A percentile compares a stretch with the other conserved stretches of the same genome.
Evolutionary conservation across 805 yeast species (phyloP).

Genomic region (Saturnispora bothae): DNA sequence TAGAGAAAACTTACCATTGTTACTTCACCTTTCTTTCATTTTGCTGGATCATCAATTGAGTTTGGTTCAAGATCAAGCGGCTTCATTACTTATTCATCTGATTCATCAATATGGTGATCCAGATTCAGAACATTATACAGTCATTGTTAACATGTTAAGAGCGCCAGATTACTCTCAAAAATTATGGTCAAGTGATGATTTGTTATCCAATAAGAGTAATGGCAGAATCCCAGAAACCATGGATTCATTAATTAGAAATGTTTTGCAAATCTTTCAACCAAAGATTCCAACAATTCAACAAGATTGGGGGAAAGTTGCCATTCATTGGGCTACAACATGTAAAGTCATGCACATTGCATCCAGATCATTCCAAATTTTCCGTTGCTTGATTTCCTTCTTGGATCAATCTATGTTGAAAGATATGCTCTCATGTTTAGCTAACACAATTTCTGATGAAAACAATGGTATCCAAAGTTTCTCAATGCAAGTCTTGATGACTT

Average conservation of each 20-base stretch:
- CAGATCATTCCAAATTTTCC: constrained; percentile 85
- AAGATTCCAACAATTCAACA: constrained; percentile 46
- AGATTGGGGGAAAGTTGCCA: constrained; percentile 77
- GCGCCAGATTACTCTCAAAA: constrained; percentile 37
- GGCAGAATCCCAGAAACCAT: constrained; percentile 79
- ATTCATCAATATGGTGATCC: constrained; percentile 51
- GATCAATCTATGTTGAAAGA: constrained; percentile 87
- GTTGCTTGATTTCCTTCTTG: constrained; percentile 69
- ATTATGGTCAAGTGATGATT: constrained; percentile 82
- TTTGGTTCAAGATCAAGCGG: constrained; percentile 77
- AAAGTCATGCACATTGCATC: constrained; percentile 97
- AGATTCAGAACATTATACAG: constrained; percentile 42
- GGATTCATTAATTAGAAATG: constrained; percentile 61
- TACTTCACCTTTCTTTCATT: constrained; percentile 71
- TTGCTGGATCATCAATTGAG: constrained; percentile 80
- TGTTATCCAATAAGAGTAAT: constrained; percentile 64
- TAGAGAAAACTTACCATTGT: constrained; percentile 50
- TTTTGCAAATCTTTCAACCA: constrained; percentile 45
- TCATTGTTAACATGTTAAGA: constrained; percentile 48
- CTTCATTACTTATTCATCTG: constrained; percentile 60
- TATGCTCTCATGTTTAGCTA: constrained; percentile 86
- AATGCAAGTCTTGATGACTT: constrained; percentile 92
- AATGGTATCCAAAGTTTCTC: constrained; percentile 92
- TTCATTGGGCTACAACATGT: constrained; percentile 95
- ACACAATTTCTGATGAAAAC: constrained; percentile 84